Evolutionary conservation across 805 yeast genomes (phyloP).

Genomic region (Yamadazyma sp.): DNA sequence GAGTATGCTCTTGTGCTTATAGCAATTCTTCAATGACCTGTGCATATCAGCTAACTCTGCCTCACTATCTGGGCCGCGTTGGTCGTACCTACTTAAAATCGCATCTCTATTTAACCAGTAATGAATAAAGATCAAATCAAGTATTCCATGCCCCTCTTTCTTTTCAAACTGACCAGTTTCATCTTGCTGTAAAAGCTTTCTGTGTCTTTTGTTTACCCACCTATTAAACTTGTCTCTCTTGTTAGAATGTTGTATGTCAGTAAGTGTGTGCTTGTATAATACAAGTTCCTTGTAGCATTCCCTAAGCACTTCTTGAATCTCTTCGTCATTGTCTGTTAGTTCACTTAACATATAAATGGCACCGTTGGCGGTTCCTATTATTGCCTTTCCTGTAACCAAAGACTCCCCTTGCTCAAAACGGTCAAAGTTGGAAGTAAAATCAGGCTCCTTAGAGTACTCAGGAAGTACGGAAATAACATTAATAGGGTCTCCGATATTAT

Average conservation of each 20-base stretch:
- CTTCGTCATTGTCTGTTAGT: slow-evolving; percentile 16
- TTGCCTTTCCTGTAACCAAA: slow-evolving; percentile 10
- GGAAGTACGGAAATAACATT: slow-evolving; percentile 20
- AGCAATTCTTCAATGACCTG: slow-evolving; percentile 15
- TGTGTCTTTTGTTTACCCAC: slow-evolving; percentile 14
- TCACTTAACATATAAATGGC: slow-evolving; percentile 22
- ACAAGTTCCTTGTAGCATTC: slow-evolving; percentile 18
- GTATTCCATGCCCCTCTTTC: slow-evolving; percentile 15
- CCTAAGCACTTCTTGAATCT: slow-evolving; percentile 13
- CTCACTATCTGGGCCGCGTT: slow-evolving; percentile 2
- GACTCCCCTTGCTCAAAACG: background rate
- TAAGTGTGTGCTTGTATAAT: slow-evolving; percentile 9
- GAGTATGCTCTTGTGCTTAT: slow-evolving; percentile 15
- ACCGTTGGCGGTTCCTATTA: slow-evolving; percentile 31
- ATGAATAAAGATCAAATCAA: slow-evolving; percentile 19
- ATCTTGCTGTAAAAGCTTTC: slow-evolving; percentile 17
- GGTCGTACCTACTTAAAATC: slow-evolving; percentile 4
- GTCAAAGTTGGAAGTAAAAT: slow-evolving; percentile 13
- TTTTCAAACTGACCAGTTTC: slow-evolving; percentile 15
- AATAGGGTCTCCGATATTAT: slow-evolving; percentile 31
- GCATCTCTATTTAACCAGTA: slow-evolving; percentile 18
- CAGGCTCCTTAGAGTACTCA: background rate
- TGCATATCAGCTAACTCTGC: slow-evolving; percentile 9
- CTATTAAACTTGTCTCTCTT: slow-evolving; percentile 13
- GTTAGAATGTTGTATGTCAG: slow-evolving; percentile 11